Evolutionary conservation across 1,284 basidiomycete genomes (phyloP), one percentile per base, ranked within the genome.

Genomic region (Leccinum fuscescens): DNA sequence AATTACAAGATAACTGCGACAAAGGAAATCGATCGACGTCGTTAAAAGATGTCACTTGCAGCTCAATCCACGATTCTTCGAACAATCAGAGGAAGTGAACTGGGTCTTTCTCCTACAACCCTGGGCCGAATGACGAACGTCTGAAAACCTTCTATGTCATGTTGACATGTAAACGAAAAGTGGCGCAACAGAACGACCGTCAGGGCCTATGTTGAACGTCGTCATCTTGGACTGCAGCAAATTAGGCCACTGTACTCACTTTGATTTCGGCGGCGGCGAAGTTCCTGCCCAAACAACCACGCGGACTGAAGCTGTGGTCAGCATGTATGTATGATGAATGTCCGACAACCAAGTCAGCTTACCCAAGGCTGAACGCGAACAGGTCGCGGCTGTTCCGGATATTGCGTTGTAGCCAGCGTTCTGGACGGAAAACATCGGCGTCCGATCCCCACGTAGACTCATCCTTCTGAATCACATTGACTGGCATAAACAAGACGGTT

Each of bases 51-150:
- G 42, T 56, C 15, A 49, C 22, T 9, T 33, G 14, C 6, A 58
- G 55, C 11, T 72, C 27, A 74, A 15, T 64, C 67, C 42, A 54
- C 48, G 35, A 71, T 56, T 56, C 67, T 80, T 53, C 74, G 78
- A 48, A 84, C 76, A 35, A 79, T 62, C 57, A 86, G 74, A 39
- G 85, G 84, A 49, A 86, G 77, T 9, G 82, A 83, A 63, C 82
- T 85, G 11, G 74, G 68, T 1, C 74, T 75, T 64, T 84, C 74
- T 52, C 83, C 82, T 63, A 74, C 74, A 58, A 86, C 67, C 37
- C 83, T 78, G 48, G 85, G 82, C n/a, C 84, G 79, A 57, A 86
- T 77, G 15, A 86, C 84, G 62, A 86, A 86, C 56, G 83, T 84
- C 64, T 85, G 83, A 67, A 85, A 86, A 22, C 81, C 67, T 64